A percentile compares a stretch with the other conserved stretches of the same genome.
Conservation (phyloP, 2,329 filamentous ascomycete species). For the Scedosporium minutisporum region DNA sequence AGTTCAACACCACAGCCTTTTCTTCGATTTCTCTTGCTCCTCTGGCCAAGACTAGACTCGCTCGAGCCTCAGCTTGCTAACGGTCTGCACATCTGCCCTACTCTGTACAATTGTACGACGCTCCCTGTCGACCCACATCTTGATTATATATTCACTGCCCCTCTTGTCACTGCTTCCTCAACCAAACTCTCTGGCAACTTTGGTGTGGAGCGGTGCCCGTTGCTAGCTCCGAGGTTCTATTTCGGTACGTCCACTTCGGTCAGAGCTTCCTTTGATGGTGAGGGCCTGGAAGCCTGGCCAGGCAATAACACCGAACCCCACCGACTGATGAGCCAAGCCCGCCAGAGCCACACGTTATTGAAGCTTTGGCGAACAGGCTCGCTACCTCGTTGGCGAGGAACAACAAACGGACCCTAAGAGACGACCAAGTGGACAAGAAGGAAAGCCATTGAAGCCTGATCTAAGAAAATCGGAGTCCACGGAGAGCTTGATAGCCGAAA, state of each 20-base stretch:
- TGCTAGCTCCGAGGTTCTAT: no score
- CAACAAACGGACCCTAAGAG: not conserved
- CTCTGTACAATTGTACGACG: not conserved
- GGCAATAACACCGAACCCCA: not conserved
- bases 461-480: not conserved
- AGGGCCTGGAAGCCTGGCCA: not conserved
- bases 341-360: not conserved
- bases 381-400: no score
- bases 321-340: not conserved
- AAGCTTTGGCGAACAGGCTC: not conserved
- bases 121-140: not conserved
- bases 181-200: not conserved
- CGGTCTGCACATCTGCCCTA: not conserved
- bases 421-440: not conserved
- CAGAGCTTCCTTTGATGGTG: not conserved
- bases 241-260: no score
- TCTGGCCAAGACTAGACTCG: not conserved
- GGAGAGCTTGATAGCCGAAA: not conserved
- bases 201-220: no score
- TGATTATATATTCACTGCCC: not conserved
- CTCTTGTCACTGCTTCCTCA: not conserved
- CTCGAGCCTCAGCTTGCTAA: not conserved
- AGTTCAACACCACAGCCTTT: not conserved
- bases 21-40: not conserved
- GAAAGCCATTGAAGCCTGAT: not conserved